phyloP scores from a whole-genome alignment of 2,329 filamentous ascomycete species.

The Thermochaetoides dissita region DNA sequence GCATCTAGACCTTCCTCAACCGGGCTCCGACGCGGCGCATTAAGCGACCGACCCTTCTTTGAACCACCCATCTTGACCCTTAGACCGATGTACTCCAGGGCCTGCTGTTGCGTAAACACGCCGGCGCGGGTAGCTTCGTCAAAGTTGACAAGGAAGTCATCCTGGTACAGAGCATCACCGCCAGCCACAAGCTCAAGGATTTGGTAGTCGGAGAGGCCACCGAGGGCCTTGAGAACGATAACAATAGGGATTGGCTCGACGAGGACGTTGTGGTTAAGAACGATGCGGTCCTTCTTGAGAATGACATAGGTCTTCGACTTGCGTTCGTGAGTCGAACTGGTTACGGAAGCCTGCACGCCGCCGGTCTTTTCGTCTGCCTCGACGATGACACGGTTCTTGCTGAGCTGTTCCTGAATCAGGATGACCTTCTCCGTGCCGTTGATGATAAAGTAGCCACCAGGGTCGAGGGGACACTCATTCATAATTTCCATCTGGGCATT shows the following conservation, averaged over 20 bases:
- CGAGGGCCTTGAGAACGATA: slow-evolving; percentile 82
- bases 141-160: slow-evolving; percentile 90
- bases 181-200: slow-evolving; percentile 86
- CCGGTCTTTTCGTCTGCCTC: slow-evolving; percentile 86
- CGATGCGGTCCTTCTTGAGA: slow-evolving; percentile 83
- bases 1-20: slow-evolving; percentile 88
- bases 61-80: slow-evolving; percentile 72
- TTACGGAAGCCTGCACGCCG: slow-evolving; percentile 88
- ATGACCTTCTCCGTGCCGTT: slow-evolving; percentile 98
- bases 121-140: slow-evolving; percentile 76
- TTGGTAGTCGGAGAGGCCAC: slow-evolving; percentile 86
- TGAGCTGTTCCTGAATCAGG: slow-evolving; percentile 92
- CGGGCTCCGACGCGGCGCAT: slow-evolving; percentile 53
- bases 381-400: slow-evolving; percentile 97
- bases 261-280: slow-evolving; percentile 82
- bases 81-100: slow-evolving; percentile 78
- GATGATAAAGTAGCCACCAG: slow-evolving; percentile 95
- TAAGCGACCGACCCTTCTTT: slow-evolving; percentile 28
- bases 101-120: slow-evolving; percentile 87
- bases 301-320: slow-evolving; percentile 97
- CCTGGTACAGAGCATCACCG: slow-evolving; percentile 75
- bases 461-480: slow-evolving; percentile 91
- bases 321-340: slow-evolving; percentile 90
- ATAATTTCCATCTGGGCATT: slow-evolving; percentile 81
- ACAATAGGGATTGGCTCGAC: slow-evolving; percentile 91